Evolutionary conservation across 202 grass and related monocot genomes (phyloP).

Genomic region (Setaria viridis): DNA sequence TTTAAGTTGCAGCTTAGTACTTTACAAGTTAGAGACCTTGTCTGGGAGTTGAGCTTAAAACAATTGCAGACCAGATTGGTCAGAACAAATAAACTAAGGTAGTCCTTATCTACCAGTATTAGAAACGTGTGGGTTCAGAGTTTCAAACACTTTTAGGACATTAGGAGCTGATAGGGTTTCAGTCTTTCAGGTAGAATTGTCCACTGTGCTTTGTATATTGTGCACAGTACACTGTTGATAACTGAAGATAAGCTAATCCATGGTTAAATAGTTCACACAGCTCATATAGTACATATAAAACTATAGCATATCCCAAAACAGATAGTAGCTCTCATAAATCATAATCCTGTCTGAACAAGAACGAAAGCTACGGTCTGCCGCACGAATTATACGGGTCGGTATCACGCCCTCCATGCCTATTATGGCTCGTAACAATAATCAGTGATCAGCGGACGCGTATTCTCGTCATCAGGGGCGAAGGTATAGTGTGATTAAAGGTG

Average conservation of each 20-base stretch:
- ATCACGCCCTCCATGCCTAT: background rate
- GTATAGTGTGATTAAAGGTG: too few species aligned
- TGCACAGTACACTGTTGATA: background rate
- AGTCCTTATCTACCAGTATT: conserved; percentile 22
- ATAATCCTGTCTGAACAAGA: background rate
- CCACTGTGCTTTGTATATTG: conserved; percentile 3
- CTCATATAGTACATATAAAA: background rate
- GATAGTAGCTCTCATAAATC: background rate
- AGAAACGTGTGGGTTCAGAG: conserved; percentile 43
- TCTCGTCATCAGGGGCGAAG: conserved; percentile 3
- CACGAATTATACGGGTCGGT: background rate
- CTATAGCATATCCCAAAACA: background rate
- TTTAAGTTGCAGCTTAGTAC: background rate
- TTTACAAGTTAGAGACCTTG: background rate
- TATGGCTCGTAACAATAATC: conserved; percentile 18
- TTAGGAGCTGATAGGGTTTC: background rate
- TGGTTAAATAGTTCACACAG: background rate
- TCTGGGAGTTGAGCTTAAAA: conserved; percentile 30
- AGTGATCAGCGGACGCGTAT: conserved; percentile 11
- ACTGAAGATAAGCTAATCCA: conserved; percentile 4
- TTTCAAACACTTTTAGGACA: conserved; percentile 33
- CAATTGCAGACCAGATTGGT: conserved; percentile 12
- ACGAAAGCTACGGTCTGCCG: background rate
- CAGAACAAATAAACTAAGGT: conserved; percentile 45
- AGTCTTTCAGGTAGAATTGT: conserved; percentile 1